Percentiles rank a stretch among this genome's conserved stretches.
These are phyloP conservation scores for Arxiozyma bovina DNA, from an alignment of 1,139 yeast genomes.

Conservation along the genomic window DNA sequence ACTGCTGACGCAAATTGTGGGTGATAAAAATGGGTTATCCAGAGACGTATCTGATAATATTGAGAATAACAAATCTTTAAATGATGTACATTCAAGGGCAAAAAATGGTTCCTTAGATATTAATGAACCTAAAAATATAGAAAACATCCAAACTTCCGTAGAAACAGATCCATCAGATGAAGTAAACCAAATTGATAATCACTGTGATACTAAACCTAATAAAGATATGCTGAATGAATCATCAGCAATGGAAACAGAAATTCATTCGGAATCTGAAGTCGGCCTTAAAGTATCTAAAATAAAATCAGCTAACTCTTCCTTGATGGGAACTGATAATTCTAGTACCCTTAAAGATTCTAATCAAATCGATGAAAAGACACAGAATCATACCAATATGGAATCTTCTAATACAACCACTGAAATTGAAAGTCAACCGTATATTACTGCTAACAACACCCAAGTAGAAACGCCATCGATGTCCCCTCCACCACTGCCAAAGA, in stretches of 20 bases:
- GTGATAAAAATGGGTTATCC: no score
- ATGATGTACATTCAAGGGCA: background rate
- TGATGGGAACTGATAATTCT: no score
- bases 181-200: background rate
- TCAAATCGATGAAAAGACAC: background rate
- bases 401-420: background rate
- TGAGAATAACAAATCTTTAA: no score
- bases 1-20: background rate
- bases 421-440: background rate
- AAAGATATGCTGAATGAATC: background rate
- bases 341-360: no score
- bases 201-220: background rate
- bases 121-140: background rate
- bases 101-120: background rate
- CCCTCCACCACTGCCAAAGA: conserved; percentile 5
- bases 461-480: background rate
- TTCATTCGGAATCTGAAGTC: no score
- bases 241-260: no score
- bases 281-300: no score
- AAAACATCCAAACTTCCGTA: background rate
- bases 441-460: background rate
- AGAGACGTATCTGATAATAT: background rate
- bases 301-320: no score
- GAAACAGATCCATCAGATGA: background rate
- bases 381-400: background rate